Percentiles rank a stretch among this genome's conserved stretches.
These are phyloP conservation scores for Bipolaris oryzae DNA, from an alignment of 2,329 filamentous ascomycete species.

Conservation along the genomic window DNA sequence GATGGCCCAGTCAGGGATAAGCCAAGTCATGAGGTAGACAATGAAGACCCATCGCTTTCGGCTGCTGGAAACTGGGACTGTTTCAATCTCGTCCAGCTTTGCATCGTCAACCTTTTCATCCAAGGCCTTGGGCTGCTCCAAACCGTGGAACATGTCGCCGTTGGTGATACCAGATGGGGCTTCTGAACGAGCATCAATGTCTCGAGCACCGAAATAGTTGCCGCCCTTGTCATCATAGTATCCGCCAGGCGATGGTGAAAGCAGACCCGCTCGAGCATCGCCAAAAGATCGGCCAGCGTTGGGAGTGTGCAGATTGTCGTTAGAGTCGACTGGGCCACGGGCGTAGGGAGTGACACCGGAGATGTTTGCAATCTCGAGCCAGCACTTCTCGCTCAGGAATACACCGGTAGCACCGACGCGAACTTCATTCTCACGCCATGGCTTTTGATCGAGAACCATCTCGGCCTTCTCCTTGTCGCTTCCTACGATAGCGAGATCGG, in stretches of 20 bases:
- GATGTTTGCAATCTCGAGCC: slow-evolving; percentile 85
- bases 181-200: slow-evolving; percentile 85
- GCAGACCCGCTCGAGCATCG: slow-evolving; percentile 63
- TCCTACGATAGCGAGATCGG: slow-evolving; percentile 83
- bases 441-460: slow-evolving; percentile 86
- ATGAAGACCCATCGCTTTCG: slow-evolving; percentile 91
- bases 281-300: slow-evolving; percentile 61
- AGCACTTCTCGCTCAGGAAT: slow-evolving; percentile 94
- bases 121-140: slow-evolving; percentile 93
- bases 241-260: slow-evolving; percentile 63
- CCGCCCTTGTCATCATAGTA: slow-evolving; percentile 77
- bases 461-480: slow-evolving; percentile 92
- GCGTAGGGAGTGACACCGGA: slow-evolving; percentile 60
- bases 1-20: slow-evolving; percentile 83
- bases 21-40: slow-evolving; percentile 84
- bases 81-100: slow-evolving; percentile 87
- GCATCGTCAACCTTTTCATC: slow-evolving; percentile 94
- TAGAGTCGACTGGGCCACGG: slow-evolving; percentile 30
- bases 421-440: slow-evolving; percentile 92
- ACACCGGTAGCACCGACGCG: slow-evolving; percentile 89
- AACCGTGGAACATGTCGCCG: slow-evolving; percentile 95
- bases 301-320: slow-evolving; percentile 63
- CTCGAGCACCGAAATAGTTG: slow-evolving; percentile 81
- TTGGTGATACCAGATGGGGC: slow-evolving; percentile 91
- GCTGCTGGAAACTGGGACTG: slow-evolving; percentile 74